These are phyloP conservation scores for Myriangium duriaei DNA, from an alignment of 2,329 filamentous ascomycete species.

Conservation along the genomic window DNA sequence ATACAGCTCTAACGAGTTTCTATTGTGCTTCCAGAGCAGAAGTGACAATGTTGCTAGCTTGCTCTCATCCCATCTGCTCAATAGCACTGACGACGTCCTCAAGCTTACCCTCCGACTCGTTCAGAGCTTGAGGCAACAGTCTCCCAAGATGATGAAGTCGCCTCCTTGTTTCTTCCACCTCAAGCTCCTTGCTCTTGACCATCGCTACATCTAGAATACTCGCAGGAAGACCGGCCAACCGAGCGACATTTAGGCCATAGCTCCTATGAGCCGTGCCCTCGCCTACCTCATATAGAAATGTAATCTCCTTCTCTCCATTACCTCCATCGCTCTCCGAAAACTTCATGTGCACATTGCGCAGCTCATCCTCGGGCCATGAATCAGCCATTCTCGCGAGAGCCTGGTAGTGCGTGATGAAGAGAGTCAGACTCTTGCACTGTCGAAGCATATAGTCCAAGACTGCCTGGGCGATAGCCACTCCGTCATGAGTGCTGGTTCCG, in stretches of 20 bases:
- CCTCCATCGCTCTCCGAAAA: conserved; percentile 50
- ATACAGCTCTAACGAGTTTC: too few relatives aligned
- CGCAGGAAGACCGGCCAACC: conserved; percentile 67
- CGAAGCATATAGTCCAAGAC: conserved; percentile 76
- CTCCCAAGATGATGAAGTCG: conserved; percentile 37
- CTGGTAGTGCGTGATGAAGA: conserved; percentile 99
- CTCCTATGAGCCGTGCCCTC: conserved; percentile 87
- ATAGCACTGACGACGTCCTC: conserved; percentile 30
- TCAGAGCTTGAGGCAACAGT: conserved; percentile 13
- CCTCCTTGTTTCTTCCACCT: conserved; percentile 55
- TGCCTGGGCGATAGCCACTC: conserved; percentile 86
- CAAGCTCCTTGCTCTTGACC: conserved; percentile 68
- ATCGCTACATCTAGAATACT: conserved; percentile 66
- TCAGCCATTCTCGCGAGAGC: conserved; percentile 62
- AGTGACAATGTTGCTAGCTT: too few relatives aligned
- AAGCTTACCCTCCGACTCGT: conserved; percentile 19
- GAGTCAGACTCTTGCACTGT: conserved; percentile 61
- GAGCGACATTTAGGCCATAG: conserved; percentile 87
- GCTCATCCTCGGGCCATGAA: conserved; percentile 49
- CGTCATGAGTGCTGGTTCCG: conserved; percentile 89
- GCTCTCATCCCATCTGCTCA: conserved; percentile 26
- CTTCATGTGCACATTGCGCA: conserved; percentile 89
- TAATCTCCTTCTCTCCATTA: conserved; percentile 61
- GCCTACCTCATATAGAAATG: conserved; percentile 85
- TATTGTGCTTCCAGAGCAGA: too few relatives aligned